phyloP scores from a whole-genome alignment of 257 asterid genomes.

The Sherardia arvensis region DNA sequence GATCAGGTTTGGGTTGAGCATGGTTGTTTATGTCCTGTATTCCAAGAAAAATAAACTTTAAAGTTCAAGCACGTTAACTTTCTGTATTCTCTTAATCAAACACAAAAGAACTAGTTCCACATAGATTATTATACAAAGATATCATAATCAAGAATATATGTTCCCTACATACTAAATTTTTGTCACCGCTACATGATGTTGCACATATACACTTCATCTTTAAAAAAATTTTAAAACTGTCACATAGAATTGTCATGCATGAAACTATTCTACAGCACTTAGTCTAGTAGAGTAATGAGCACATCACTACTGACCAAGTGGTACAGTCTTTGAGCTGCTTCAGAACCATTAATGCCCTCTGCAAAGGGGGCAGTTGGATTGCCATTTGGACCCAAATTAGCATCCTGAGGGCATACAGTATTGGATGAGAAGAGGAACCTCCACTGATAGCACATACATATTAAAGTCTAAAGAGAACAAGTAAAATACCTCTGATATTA shows the following conservation, averaged over 20 bases:
- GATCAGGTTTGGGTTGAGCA: constrained; percentile 51
- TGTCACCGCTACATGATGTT: neutral
- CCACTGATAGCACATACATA: neutral
- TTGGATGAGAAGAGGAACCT: constrained; percentile 11
- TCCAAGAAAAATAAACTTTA: constrained; percentile 6
- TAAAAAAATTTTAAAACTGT: neutral
- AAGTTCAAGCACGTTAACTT: constrained; percentile 4
- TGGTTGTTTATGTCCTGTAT: constrained; percentile 46
- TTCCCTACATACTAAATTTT: too few species aligned
- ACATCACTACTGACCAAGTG: constrained; percentile 31
- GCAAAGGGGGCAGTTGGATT: constrained; percentile 45
- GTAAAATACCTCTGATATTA: constrained; percentile 73
- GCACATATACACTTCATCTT: neutral
- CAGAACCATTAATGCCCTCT: constrained; percentile 81
- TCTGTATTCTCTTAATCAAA: neutral
- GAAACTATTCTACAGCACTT: neutral
- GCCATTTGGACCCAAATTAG: constrained; percentile 58
- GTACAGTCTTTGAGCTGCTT: constrained; percentile 54
- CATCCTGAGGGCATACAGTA: constrained; percentile 44
- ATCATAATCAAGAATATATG: neutral
- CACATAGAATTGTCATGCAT: neutral
- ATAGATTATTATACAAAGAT: neutral
- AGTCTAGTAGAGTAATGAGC: constrained; percentile 7
- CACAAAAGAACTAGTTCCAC: neutral
- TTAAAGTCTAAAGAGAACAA: neutral